A percentile compares a stretch with the other conserved stretches of the same genome.
Evolutionary conservation across 2,329 filamentous ascomycete species (phyloP).

Genomic region (Cladosporium sp.): DNA sequence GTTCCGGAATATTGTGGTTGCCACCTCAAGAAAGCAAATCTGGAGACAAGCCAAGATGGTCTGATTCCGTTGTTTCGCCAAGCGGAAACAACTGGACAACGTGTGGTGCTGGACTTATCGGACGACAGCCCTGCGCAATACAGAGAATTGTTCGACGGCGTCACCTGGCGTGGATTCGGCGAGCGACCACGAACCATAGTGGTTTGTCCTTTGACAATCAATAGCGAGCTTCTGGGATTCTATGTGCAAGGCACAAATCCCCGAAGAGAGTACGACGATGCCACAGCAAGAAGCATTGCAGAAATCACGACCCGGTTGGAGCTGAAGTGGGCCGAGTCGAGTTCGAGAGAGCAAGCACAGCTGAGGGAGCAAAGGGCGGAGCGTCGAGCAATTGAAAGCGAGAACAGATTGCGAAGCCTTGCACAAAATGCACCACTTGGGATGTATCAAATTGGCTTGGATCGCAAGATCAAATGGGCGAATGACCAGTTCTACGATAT

Average conservation of each 20-base stretch:
- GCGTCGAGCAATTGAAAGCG: constrained; percentile 27
- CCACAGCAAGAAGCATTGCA: constrained; percentile 16
- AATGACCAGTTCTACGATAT: constrained; percentile 38
- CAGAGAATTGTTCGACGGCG: constrained; percentile 20
- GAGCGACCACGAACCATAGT: constrained; percentile 23
- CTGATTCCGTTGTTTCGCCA: neutral
- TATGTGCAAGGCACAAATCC: constrained; percentile 29
- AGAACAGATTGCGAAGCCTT: constrained; percentile 41
- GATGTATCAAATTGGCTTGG: constrained; percentile 36
- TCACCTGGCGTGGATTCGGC: constrained; percentile 27
- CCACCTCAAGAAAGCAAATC: neutral
- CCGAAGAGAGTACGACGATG: constrained; percentile 24
- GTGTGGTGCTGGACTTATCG: neutral
- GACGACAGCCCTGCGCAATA: neutral
- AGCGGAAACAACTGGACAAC: neutral
- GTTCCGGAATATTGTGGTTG: constrained; percentile 19
- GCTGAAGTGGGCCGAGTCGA: constrained; percentile 23
- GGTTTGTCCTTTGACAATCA: constrained; percentile 20
- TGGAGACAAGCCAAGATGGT: neutral
- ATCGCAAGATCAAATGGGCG: constrained; percentile 39
- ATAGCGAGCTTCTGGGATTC: constrained; percentile 24
- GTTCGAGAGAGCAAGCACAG: constrained; percentile 20
- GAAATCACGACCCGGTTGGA: constrained; percentile 23
- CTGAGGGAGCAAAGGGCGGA: constrained; percentile 22
- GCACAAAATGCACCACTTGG: constrained; percentile 41